These are phyloP conservation scores for Parathielavia hyrcaniae DNA, from an alignment of 495 filamentous ascomycete genomes.

Conservation along the genomic window DNA sequence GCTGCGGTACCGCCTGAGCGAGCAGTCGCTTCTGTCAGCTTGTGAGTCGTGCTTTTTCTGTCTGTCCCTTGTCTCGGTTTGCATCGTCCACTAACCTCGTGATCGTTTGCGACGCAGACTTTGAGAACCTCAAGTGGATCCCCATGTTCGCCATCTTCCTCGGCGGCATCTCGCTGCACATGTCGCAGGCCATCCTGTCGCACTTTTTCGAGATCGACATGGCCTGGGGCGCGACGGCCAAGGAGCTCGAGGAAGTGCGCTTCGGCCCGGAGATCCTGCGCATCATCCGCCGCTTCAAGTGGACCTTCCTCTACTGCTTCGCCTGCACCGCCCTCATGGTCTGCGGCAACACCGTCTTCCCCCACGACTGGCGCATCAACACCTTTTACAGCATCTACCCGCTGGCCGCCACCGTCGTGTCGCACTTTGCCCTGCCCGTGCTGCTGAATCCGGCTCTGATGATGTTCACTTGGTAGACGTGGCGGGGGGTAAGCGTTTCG, in stretches of 20 bases:
- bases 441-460: slow-evolving; percentile 72
- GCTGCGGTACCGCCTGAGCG: slow-evolving; percentile 60
- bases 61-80: too few relatives aligned
- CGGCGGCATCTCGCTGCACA: slow-evolving; percentile 62
- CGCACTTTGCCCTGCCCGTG: slow-evolving; percentile 65
- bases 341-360: slow-evolving; percentile 59
- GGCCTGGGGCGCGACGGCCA: slow-evolving; percentile 65
- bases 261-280: slow-evolving; percentile 1
- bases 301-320: slow-evolving; percentile 55
- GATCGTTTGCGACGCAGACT: slow-evolving; percentile 16
- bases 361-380: slow-evolving; percentile 59
- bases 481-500: not conserved
- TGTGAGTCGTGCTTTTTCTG: not conserved
- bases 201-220: slow-evolving; percentile 71
- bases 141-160: slow-evolving; percentile 63
- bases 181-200: slow-evolving; percentile 58
- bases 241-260: slow-evolving; percentile 56
- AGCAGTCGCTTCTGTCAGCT: slow-evolving; percentile 42
- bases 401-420: slow-evolving; percentile 62
- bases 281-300: slow-evolving; percentile 53
- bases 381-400: slow-evolving; percentile 75
- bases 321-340: slow-evolving; percentile 49
- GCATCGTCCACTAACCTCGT: not conserved
- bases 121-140: slow-evolving; percentile 69
- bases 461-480: slow-evolving; percentile 66